Evolutionary conservation across 2,329 filamentous ascomycete genomes (phyloP).

Genomic region (Leptosphaerulina australis): DNA sequence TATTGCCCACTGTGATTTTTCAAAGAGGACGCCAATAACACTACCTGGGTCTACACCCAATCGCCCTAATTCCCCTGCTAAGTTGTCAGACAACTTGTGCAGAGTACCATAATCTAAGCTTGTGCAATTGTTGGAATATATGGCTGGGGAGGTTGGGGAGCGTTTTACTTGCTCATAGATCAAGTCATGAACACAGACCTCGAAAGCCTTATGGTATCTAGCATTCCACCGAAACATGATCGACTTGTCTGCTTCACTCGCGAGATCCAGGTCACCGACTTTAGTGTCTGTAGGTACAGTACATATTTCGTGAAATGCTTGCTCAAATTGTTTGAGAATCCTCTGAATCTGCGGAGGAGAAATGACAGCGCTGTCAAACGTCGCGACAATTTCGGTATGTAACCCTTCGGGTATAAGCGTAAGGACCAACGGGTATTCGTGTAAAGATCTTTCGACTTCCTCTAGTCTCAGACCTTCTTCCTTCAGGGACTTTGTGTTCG

Average conservation of each 20-base stretch:
- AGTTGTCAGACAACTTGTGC: neutral
- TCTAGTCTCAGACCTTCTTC: neutral
- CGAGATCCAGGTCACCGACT: neutral
- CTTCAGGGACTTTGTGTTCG: neutral
- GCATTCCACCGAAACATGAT: neutral
- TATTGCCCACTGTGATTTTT: slow-evolving; percentile 43
- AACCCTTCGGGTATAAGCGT: neutral
- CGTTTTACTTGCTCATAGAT: neutral
- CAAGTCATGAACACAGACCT: slow-evolving; percentile 1
- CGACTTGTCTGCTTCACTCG: slow-evolving; percentile 3
- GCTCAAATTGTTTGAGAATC: slow-evolving; percentile 3
- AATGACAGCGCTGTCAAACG: neutral
- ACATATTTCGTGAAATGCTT: neutral
- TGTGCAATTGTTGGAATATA: neutral
- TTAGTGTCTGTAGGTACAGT: neutral
- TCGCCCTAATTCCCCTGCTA: neutral
- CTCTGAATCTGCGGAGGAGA: neutral
- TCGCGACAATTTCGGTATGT: neutral
- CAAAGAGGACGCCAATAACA: slow-evolving; percentile 28
- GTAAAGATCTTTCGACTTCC: slow-evolving; percentile 4
- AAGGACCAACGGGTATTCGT: slow-evolving; percentile 5
- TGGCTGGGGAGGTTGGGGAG: neutral
- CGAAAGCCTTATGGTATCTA: slow-evolving; percentile 1
- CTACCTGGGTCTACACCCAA: neutral
- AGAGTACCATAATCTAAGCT: neutral